phyloP scores from a whole-genome alignment of 2,329 filamentous ascomycete species.

The Alternaria tenuissima region DNA sequence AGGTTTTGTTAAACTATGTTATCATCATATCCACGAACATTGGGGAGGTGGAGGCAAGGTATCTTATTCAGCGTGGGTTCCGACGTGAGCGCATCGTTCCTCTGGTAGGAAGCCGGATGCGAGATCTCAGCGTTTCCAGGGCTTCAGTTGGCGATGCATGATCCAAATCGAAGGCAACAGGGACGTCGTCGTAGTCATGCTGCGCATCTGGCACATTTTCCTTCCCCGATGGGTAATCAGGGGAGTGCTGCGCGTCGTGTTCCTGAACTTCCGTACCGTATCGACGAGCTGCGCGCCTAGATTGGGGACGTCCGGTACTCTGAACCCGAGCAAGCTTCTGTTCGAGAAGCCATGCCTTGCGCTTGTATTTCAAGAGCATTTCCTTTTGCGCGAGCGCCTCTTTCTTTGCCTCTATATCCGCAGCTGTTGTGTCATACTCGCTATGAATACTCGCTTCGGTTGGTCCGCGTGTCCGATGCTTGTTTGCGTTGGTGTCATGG shows the following conservation, averaged over 20 bases:
- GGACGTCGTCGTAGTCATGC: not conserved
- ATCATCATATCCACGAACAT: not conserved
- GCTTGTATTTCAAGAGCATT: slow-evolving; percentile 20
- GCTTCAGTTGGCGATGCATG: slow-evolving; percentile 13
- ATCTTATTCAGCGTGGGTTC: not conserved
- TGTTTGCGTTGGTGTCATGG: not conserved
- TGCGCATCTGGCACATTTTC: not conserved
- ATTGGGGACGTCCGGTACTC: not conserved
- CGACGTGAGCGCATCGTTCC: slow-evolving; percentile 3
- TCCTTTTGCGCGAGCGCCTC: slow-evolving; percentile 15
- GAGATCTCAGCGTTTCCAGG: slow-evolving; percentile 12
- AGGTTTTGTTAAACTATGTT: not conserved
- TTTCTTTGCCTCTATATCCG: slow-evolving; percentile 15
- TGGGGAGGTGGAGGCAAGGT: not conserved
- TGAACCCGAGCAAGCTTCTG: slow-evolving; percentile 13
- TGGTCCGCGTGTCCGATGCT: not conserved
- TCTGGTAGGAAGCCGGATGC: slow-evolving; percentile 15
- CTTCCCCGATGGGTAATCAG: not conserved
- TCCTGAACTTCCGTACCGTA: not conserved
- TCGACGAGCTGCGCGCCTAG: not conserved
- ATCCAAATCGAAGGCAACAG: slow-evolving; percentile 5
- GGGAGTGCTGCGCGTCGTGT: not conserved
- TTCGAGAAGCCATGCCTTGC: slow-evolving; percentile 15
- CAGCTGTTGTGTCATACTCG: not conserved
- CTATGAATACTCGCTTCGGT: not conserved